Conservation (phyloP, 2,329 filamentous ascomycete species). For the Penicillium sp. region DNA sequence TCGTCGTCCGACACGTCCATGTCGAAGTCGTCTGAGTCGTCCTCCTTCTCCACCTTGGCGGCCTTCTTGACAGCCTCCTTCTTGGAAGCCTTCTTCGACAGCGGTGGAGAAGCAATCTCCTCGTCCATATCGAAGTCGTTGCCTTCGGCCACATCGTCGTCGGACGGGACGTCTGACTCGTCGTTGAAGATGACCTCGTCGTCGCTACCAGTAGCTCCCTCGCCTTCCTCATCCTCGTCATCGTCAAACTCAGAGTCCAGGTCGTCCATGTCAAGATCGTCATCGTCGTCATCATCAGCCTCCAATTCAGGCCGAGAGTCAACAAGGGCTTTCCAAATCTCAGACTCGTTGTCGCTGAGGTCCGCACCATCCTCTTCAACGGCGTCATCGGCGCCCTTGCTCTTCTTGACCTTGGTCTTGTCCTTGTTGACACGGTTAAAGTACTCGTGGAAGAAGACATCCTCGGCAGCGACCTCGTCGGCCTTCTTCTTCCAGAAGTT, state of each 20-base stretch:
- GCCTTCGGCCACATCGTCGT: conserved; percentile 48
- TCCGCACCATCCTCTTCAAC: conserved; percentile 49
- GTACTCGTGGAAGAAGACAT: conserved; percentile 98
- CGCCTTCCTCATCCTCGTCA: conserved; percentile 49
- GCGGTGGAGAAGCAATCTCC: conserved; percentile 29
- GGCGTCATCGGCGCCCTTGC: conserved; percentile 52
- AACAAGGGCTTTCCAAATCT: conserved; percentile 91
- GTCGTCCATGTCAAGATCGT: conserved; percentile 59
- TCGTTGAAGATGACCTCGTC: conserved; percentile 51
- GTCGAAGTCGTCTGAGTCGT: conserved; percentile 58
- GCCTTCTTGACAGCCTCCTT: conserved; percentile 32
- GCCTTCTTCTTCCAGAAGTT: conserved; percentile 88
- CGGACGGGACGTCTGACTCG: conserved; percentile 49
- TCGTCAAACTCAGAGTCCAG: conserved; percentile 55
- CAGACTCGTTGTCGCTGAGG: conserved; percentile 68
- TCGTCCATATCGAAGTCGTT: conserved; percentile 51
- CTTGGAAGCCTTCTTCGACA: conserved; percentile 19
- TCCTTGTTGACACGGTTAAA: conserved; percentile 75
- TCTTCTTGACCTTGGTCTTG: conserved; percentile 56
- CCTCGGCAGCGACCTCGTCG: conserved; percentile 85
- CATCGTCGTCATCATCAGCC: conserved; percentile 58
- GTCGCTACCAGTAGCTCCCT: conserved; percentile 44
- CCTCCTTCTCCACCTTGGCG: conserved; percentile 37
- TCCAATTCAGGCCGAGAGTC: conserved; percentile 77
- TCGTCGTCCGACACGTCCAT: conserved; percentile 50